Percentiles rank a stretch among this genome's conserved stretches.
Evolutionary conservation across 495 filamentous ascomycete species (phyloP).

Genomic region (Annulohypoxylon moriforme): DNA sequence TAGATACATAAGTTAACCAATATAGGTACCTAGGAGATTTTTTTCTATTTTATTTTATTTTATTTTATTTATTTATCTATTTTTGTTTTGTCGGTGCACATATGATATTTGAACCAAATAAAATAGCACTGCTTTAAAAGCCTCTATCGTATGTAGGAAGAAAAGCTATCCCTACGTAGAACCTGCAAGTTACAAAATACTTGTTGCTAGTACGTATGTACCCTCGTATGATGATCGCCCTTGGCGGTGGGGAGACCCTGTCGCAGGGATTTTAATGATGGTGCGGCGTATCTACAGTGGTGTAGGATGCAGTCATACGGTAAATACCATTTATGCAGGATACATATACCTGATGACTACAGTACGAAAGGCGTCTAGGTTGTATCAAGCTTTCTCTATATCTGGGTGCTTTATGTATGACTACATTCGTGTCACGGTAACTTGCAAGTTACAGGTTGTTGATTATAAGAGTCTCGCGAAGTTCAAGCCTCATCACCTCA

Average conservation of each 20-base stretch:
- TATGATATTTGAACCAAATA: conserved; percentile 1
- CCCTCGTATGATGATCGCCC: conserved; percentile 44
- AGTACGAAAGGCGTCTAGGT: conserved; percentile 3
- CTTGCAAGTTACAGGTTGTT: conserved; percentile 21
- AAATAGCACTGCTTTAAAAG: not conserved
- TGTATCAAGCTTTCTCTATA: conserved; percentile 25
- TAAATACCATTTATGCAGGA: conserved; percentile 15
- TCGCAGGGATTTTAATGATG: conserved; percentile 28
- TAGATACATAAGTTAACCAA: conserved; percentile 5
- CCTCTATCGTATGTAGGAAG: not conserved
- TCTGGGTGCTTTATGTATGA: conserved; percentile 11
- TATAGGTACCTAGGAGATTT: too few relatives aligned
- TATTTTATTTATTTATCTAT: too few relatives aligned
- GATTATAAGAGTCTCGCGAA: conserved; percentile 6
- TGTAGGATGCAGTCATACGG: conserved; percentile 31
- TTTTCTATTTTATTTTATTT: too few relatives aligned
- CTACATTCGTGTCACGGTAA: conserved; percentile 29
- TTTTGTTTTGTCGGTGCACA: not conserved
- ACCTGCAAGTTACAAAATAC: not conserved
- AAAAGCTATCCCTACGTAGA: not conserved
- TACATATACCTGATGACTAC: not conserved
- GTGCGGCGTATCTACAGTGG: conserved; percentile 35
- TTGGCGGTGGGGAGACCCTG: conserved; percentile 36
- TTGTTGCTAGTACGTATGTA: conserved; percentile 14
- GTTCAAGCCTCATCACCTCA: conserved; percentile 1